Base-by-base conservation (phyloP, 1,284 basidiomycete genomes). In the Stereum hirsutum region DNA sequence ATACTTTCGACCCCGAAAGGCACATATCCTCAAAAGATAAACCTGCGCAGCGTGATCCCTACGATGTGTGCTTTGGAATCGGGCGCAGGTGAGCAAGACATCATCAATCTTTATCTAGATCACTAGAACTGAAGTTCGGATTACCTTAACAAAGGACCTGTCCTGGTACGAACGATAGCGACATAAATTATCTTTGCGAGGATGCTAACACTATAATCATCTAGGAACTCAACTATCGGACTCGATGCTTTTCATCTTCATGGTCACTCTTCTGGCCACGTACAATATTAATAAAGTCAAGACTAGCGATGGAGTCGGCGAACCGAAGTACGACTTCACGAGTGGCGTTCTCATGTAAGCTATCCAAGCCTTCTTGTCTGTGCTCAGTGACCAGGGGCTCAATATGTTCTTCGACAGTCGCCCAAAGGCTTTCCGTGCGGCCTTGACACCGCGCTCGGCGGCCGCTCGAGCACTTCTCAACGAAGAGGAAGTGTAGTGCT, bases 361-460 rank as follows among this genome's bases (percentile, higher is more conserved):
- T 8, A n/a, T n/a, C n/a, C n/a, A n/a, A n/a, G n/a, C 25, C n/a
- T 11, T 25, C 10, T 8, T 19, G 10, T 23, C 1, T 47, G 79
- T 50, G 77, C 78, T 52, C 19, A 17, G 8, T 17, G 14, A 8
- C 8, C 19, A n/a, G 14, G 31, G n/a, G 19, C 8, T 32, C 5
- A 32, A 14, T 17, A n/a, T 5, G 8, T 32, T 8, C 31, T 8
- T 8, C 31, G 14, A 17, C 31, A 32, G 31, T 32, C 31, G 78
- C 51, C 79, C 78, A 5, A 72, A 69, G 49, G 70, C 75, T 4
- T 81, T 77, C 62, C 66, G 69, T 49, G 78, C 76, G 49, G 54
- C 62, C 11, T 68, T 81, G 49, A 73, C 64, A 51, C 79, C 78
- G 5, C 70, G 79, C 21, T 79, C 77, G 1, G 65, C 69, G 36